Evolutionary conservation across 257 asterid species (phyloP).

Genomic region (Jasminum sambac): DNA sequence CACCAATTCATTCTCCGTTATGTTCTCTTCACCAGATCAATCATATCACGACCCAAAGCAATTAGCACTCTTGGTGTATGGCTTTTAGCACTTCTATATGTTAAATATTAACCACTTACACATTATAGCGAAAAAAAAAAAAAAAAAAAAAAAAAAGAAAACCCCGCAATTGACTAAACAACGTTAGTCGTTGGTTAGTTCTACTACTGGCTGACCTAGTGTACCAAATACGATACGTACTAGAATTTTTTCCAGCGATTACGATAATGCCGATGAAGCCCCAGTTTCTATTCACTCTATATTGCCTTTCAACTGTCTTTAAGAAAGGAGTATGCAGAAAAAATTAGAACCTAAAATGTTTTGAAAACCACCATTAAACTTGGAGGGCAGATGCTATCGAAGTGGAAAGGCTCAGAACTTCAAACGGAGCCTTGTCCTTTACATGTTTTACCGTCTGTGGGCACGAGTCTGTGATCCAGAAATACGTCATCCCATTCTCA

Average conservation of each 20-base stretch:
- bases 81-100: too few relatives aligned
- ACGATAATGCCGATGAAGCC: not conserved
- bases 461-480: conserved; percentile 97
- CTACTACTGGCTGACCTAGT: too few relatives aligned
- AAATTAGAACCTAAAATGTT: conserved; percentile 1
- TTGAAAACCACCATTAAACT: conserved; percentile 40
- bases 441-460: conserved; percentile 85
- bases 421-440: conserved; percentile 69
- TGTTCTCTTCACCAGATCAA: too few relatives aligned
- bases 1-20: too few relatives aligned
- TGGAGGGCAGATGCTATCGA: conserved; percentile 83
- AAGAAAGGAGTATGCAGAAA: not conserved
- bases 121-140: too few relatives aligned
- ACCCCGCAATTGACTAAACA: too few relatives aligned
- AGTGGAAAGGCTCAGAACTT: conserved; percentile 83
- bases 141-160: too few relatives aligned
- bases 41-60: too few relatives aligned
- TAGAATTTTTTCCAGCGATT: not conserved
- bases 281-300: not conserved
- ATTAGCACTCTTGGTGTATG: too few relatives aligned
- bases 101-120: too few relatives aligned
- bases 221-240: too few relatives aligned
- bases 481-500: conserved; percentile 71
- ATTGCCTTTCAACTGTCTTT: not conserved
- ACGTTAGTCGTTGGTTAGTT: too few relatives aligned